Evolutionary conservation across 2,329 filamentous ascomycete species (phyloP).

Genomic region (Clathrospora elynae): DNA sequence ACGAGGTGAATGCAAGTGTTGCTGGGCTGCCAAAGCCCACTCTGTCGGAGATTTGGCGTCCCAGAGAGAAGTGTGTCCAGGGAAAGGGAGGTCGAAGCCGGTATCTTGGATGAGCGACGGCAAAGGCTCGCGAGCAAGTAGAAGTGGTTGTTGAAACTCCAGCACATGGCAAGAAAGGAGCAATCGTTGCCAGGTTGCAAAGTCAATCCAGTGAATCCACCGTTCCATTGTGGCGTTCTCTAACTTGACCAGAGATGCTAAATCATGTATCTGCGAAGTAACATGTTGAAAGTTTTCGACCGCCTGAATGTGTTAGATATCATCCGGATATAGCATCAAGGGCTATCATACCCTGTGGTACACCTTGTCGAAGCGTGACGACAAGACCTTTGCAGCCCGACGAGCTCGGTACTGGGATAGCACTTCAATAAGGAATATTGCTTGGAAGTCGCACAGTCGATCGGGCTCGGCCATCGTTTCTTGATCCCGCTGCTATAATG

Average conservation of each 20-base stretch:
- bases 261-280: slow-evolving; percentile 24
- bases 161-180: slow-evolving; percentile 52
- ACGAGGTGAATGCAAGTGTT: slow-evolving; percentile 22
- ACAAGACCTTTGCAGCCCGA: slow-evolving; percentile 45
- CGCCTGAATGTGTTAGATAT: slow-evolving; percentile 27
- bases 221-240: slow-evolving; percentile 29
- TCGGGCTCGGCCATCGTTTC: slow-evolving; percentile 33
- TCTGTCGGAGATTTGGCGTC: slow-evolving; percentile 34
- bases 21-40: slow-evolving; percentile 33
- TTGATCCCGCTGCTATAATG: slow-evolving; percentile 32
- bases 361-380: slow-evolving; percentile 46
- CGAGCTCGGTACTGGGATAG: slow-evolving; percentile 51
- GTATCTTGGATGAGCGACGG: slow-evolving; percentile 24
- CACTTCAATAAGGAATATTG: slow-evolving; percentile 51
- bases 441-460: slow-evolving; percentile 51
- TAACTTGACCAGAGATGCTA: slow-evolving; percentile 19
- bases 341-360: slow-evolving; percentile 40
- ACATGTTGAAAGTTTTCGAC: slow-evolving; percentile 24
- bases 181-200: slow-evolving; percentile 44
- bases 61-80: slow-evolving; percentile 45
- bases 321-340: background rate
- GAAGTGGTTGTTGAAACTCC: slow-evolving; percentile 47
- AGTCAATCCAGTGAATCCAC: slow-evolving; percentile 44
- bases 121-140: slow-evolving; percentile 35
- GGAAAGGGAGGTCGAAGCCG: slow-evolving; percentile 47